These are phyloP conservation scores for Neoboletus brunneissimus DNA, from an alignment of 768 basidiomycete species.

Conservation along the genomic window DNA sequence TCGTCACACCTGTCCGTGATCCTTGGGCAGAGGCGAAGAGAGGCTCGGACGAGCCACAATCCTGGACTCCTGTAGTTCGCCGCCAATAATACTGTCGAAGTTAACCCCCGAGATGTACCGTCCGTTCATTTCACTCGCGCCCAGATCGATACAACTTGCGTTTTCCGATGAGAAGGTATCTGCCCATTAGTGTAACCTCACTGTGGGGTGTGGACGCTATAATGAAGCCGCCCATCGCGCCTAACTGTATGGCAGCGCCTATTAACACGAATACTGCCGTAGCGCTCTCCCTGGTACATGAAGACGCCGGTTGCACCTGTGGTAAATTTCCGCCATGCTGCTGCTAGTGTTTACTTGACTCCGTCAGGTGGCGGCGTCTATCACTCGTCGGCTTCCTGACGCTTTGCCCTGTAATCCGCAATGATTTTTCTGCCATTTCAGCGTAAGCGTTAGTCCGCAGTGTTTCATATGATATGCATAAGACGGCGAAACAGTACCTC, in stretches of 20 bases:
- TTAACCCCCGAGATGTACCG: not conserved
- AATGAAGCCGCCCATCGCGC: not conserved
- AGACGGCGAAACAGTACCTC: not conserved
- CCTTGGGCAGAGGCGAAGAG: slow-evolving; percentile 25
- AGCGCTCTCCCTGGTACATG: not conserved
- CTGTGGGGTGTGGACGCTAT: not conserved
- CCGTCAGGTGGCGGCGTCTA: not conserved
- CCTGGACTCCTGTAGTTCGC: slow-evolving; percentile 36
- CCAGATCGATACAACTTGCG: not conserved
- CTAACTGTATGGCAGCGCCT: not conserved
- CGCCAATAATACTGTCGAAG: slow-evolving; percentile 18
- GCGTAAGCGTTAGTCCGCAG: not conserved
- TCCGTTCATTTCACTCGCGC: not conserved
- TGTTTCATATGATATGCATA: not conserved
- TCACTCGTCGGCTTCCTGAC: not conserved
- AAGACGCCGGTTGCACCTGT: not conserved
- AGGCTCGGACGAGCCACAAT: slow-evolving; percentile 33
- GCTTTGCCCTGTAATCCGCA: not conserved
- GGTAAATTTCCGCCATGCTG: not conserved
- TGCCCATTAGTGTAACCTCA: not conserved
- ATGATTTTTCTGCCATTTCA: not conserved
- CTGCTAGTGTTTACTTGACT: not conserved
- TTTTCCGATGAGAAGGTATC: slow-evolving; percentile 4
- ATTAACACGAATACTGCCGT: too few species aligned
- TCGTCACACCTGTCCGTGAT: slow-evolving; percentile 10